Evolutionary conservation across 2,329 filamentous ascomycete species (phyloP).

Genomic region (Bipolaris oryzae): DNA sequence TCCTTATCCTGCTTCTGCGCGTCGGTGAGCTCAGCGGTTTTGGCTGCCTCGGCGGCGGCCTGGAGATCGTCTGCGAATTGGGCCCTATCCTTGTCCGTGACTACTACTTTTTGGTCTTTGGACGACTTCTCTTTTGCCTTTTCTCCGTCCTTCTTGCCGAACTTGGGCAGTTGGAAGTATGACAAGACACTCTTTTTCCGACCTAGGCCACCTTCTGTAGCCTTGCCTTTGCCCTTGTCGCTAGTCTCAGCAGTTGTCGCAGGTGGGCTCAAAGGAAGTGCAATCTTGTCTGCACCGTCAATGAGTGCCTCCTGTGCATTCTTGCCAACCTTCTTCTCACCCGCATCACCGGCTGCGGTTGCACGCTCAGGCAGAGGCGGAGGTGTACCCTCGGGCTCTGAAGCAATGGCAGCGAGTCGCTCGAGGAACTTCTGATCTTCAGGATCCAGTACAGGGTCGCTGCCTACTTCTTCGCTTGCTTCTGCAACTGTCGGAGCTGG

Average conservation of each 20-base stretch:
- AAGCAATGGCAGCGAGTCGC: slow-evolving; percentile 55
- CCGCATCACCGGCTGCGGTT: slow-evolving; percentile 41
- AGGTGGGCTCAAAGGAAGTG: slow-evolving; percentile 58
- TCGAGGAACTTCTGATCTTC: slow-evolving; percentile 66
- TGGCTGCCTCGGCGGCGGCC: slow-evolving; percentile 42
- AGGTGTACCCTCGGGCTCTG: slow-evolving; percentile 47
- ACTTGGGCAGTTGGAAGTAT: slow-evolving; percentile 41
- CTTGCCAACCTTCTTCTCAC: slow-evolving; percentile 45
- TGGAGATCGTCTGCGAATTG: slow-evolving; percentile 44
- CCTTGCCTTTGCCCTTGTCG: slow-evolving; percentile 36
- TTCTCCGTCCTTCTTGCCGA: slow-evolving; percentile 43
- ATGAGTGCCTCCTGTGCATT: slow-evolving; percentile 56
- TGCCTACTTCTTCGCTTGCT: slow-evolving; percentile 35
- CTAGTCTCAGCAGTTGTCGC: slow-evolving; percentile 38
- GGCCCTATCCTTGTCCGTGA: slow-evolving; percentile 47
- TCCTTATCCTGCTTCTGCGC: slow-evolving; percentile 69
- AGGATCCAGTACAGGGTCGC: slow-evolving; percentile 60
- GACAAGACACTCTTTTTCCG: slow-evolving; percentile 49
- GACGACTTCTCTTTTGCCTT: slow-evolving; percentile 37
- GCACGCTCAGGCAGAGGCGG: slow-evolving; percentile 50
- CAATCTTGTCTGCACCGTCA: slow-evolving; percentile 55
- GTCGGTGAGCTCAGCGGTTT: slow-evolving; percentile 44
- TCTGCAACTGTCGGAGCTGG: slow-evolving; percentile 32
- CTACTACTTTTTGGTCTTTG: slow-evolving; percentile 37
- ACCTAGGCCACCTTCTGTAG: slow-evolving; percentile 35